These are phyloP conservation scores for Ilyonectria destructans DNA, from an alignment of 2,329 filamentous ascomycete genomes.

Conservation along the genomic window DNA sequence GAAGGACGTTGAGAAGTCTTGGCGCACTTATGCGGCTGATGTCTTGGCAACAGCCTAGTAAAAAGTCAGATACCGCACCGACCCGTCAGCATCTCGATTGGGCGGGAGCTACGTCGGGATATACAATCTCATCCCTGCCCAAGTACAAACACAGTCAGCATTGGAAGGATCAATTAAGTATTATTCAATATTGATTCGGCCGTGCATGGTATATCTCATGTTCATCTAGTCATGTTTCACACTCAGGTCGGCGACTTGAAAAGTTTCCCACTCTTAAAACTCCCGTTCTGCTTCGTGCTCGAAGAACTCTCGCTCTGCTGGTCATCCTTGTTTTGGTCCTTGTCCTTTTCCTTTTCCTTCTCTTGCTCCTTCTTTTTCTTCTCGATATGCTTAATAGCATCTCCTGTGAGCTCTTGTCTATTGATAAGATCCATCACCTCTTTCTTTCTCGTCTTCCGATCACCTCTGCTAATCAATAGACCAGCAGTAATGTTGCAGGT, in stretches of 20 bases:
- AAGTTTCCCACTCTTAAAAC: conserved; percentile 15
- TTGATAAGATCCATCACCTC: conserved; percentile 85
- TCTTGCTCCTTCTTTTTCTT: conserved; percentile 57
- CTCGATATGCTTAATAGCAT: conserved; percentile 67
- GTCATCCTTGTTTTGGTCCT: conserved; percentile 27
- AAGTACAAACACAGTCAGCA: background rate
- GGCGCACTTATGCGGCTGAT: conserved; percentile 5
- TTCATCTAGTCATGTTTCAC: background rate
- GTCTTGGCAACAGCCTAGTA: background rate
- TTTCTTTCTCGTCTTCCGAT: conserved; percentile 86
- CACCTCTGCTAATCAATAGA: conserved; percentile 82
- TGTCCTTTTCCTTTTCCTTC: conserved; percentile 38
- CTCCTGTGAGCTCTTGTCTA: conserved; percentile 80
- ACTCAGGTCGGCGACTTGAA: conserved; percentile 21
- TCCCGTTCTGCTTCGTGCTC: background rate
- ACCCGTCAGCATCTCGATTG: background rate
- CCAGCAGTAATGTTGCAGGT: conserved; percentile 84
- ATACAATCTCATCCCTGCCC: background rate
- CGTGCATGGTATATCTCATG: conserved; percentile 11
- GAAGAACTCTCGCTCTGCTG: conserved; percentile 15
- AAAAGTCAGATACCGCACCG: background rate
- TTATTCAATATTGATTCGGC: background rate
- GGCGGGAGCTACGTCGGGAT: background rate
- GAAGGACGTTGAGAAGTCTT: background rate
- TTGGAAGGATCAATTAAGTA: background rate